A percentile compares a stretch with the other conserved stretches of the same genome.
Evolutionary conservation across 371 early-diverging fungal species (phyloP).

Genomic region (Mortierella sp.): DNA sequence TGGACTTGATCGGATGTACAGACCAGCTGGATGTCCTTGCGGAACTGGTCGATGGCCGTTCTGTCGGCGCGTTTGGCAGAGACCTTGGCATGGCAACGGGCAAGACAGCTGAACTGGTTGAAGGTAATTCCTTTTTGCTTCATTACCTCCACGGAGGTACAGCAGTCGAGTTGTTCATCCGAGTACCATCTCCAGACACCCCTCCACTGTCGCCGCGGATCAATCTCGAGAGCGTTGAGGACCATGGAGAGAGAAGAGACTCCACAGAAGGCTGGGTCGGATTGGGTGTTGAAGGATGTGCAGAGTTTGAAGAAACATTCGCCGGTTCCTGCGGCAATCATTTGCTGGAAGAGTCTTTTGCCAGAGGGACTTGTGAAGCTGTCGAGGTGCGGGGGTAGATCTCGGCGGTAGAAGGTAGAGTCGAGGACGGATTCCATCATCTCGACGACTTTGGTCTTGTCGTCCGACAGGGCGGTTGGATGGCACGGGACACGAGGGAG

Average conservation of each 20-base stretch:
- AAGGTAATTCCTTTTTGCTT: constrained; percentile 89
- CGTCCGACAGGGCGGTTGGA: neutral
- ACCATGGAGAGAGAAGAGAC: constrained; percentile 89
- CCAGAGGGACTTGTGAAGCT: constrained; percentile 85
- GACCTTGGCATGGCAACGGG: constrained; percentile 87
- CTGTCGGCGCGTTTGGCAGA: constrained; percentile 75
- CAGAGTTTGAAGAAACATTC: constrained; percentile 90
- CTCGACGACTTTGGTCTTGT: constrained; percentile 36
- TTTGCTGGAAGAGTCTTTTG: constrained; percentile 80
- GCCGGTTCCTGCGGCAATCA: constrained; percentile 74
- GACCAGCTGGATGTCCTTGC: constrained; percentile 75
- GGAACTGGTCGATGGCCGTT: constrained; percentile 81
- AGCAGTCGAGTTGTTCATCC: constrained; percentile 91
- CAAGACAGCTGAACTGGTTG: constrained; percentile 89
- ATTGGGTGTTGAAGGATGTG: constrained; percentile 92
- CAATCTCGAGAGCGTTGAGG: constrained; percentile 92
- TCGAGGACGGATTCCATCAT: constrained; percentile 57
- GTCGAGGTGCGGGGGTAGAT: constrained; percentile 74
- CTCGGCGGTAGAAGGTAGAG: constrained; percentile 82
- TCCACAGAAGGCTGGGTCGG: constrained; percentile 88
- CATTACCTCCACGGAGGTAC: constrained; percentile 82
- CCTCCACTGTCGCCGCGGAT: constrained; percentile 90
- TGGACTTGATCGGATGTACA: constrained; percentile 76
- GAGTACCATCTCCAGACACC: constrained; percentile 91
- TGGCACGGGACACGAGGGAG: neutral